Conservation (phyloP, 768 basidiomycete species). For the Tephrocybe rancida region DNA sequence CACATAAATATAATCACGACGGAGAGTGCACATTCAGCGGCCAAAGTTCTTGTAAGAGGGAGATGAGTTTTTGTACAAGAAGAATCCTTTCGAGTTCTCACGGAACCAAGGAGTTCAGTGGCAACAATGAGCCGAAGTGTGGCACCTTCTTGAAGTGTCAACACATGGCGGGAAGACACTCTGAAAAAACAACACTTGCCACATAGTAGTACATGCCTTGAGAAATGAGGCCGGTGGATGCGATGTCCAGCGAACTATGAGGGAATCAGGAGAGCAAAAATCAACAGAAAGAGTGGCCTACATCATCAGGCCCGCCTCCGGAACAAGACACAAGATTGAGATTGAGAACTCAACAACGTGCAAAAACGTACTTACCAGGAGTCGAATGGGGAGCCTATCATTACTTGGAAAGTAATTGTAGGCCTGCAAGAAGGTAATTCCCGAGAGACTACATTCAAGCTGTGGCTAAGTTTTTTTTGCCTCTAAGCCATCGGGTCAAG, state of each 20-base stretch:
- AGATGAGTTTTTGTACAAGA: background rate
- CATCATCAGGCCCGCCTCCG: constrained; percentile 9
- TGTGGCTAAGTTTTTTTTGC: background rate
- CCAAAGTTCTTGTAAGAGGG: constrained; percentile 25
- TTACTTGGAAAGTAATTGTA: constrained; percentile 29
- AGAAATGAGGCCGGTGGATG: constrained; percentile 32
- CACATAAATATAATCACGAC: constrained; percentile 37
- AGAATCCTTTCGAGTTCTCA: constrained; percentile 12
- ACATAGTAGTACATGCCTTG: constrained; percentile 38
- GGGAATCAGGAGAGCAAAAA: background rate
- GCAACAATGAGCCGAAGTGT: constrained; percentile 33
- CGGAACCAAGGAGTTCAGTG: constrained; percentile 30
- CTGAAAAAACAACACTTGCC: constrained; percentile 15
- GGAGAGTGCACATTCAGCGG: constrained; percentile 34
- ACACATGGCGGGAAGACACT: background rate
- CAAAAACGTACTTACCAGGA: constrained; percentile 21
- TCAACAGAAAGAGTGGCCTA: background rate
- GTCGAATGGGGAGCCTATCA: constrained; percentile 23
- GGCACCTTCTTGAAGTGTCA: constrained; percentile 26
- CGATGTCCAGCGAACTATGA: constrained; percentile 27
- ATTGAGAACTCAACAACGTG: background rate
- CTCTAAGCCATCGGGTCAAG: background rate
- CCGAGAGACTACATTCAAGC: constrained; percentile 22
- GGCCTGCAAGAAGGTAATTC: constrained; percentile 32
- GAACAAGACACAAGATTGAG: background rate